Base-by-base conservation (phyloP, 768 basidiomycete genomes). In the Lactarius akahatsu region DNA sequence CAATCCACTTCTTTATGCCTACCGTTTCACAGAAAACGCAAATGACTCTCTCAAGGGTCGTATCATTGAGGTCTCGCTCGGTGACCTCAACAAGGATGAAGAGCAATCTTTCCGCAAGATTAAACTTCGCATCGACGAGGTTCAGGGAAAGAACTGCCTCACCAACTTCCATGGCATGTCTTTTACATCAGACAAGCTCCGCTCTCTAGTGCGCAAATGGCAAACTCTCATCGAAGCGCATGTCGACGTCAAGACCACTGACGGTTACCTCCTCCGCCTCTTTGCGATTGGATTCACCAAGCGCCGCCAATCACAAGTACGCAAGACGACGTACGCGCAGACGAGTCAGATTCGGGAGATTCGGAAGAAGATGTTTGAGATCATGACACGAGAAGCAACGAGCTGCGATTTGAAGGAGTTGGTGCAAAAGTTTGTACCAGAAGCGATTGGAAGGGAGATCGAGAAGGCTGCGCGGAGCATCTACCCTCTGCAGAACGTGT, bases 81-180 rank as follows among this genome's bases (percentile, higher is more conserved):
- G 88, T 66, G 97, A 99, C 79, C 88, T 99, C 68, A 96, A 94
- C 87, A 97, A 97, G 83, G 97, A 99, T 76, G 97, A 98, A 83
- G 97, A 99, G 77, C 95, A 98, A 77, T 88, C 94, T 64, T 99
- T 96, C 93, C 89, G 97, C 77, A 98, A 99, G 87, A 96, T 99
- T 78, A 95, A 96, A 83, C 88, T 99, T 78, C 92, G 95, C 76
- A 86, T 98, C 75, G 96, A 98, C 77, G 93, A 95, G 75, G 84
- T 94, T 67, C 91, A 97, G 82, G 97, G 97, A 82, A 96, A 96
- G 85, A 97, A 94, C 85, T 97, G 95, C 85, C 86, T 98, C 63
- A 98, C 97, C 78, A 96, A 96, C 81, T 99, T 99, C 92, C 92
- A 96, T 80, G 97, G 97, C 78, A 98, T 99, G 96, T 94, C 96